Conservation (phyloP, 2,329 filamentous ascomycete genomes). For the Fusarium acutatum region DNA sequence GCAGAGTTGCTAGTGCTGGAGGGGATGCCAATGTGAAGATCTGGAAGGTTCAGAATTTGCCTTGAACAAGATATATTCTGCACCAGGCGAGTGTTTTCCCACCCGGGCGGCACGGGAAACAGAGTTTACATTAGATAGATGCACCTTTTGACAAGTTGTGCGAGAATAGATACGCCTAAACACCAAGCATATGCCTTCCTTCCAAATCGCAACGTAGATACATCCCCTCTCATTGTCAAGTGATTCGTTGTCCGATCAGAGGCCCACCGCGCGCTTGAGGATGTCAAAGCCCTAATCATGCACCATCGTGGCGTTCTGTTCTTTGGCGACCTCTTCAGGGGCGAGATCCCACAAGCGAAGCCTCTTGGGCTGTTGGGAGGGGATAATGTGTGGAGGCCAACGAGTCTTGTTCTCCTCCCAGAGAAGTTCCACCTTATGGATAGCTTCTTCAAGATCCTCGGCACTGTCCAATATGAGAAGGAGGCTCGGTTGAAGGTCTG, state of each 20-base stretch:
- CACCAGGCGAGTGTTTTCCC: slow-evolving; percentile 15
- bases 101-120: neutral
- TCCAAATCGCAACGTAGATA: neutral
- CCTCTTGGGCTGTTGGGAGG: slow-evolving; percentile 17
- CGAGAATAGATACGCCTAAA: slow-evolving; percentile 16
- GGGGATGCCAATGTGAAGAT: slow-evolving; percentile 92
- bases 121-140: slow-evolving; percentile 9
- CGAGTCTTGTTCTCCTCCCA: slow-evolving; percentile 48
- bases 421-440: slow-evolving; percentile 49
- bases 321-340: slow-evolving; percentile 45
- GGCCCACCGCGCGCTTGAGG: neutral
- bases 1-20: slow-evolving; percentile 80
- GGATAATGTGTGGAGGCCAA: slow-evolving; percentile 45
- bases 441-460: slow-evolving; percentile 47
- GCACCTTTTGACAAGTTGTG: slow-evolving; percentile 14
- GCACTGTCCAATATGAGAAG: slow-evolving; percentile 29
- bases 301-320: slow-evolving; percentile 50
- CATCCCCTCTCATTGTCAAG: neutral
- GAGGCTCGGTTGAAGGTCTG: neutral
- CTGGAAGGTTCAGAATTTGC: slow-evolving; percentile 65
- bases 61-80: slow-evolving; percentile 26
- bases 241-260: neutral
- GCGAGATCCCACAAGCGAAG: slow-evolving; percentile 49
- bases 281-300: slow-evolving; percentile 48
- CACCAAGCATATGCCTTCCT: slow-evolving; percentile 14